Evolutionary conservation across 495 filamentous ascomycete genomes (phyloP).

Genomic region (Aspergillus olivimuriae): DNA sequence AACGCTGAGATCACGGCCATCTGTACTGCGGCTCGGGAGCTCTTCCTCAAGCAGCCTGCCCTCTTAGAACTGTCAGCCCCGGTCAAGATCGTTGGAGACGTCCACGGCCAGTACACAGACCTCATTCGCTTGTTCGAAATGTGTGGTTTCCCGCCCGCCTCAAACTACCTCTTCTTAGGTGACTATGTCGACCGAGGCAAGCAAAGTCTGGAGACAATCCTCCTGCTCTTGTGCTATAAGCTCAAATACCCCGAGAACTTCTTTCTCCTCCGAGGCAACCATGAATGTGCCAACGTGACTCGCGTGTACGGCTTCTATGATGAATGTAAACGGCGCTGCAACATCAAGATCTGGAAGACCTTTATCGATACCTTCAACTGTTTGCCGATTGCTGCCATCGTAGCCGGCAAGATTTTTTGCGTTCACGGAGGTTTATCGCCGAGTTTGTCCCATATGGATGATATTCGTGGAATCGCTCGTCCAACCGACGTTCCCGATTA

Average conservation of each 20-base stretch:
- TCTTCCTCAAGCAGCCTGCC: conserved; percentile 87
- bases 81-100: conserved; percentile 97
- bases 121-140: conserved; percentile 98
- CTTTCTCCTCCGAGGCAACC: conserved; percentile 93
- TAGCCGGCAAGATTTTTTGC: conserved; percentile 98
- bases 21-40: conserved; percentile 77
- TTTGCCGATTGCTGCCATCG: conserved; percentile 91
- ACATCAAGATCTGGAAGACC: conserved; percentile 98
- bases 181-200: conserved; percentile 99
- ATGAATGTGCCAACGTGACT: conserved; percentile 98
- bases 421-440: conserved; percentile 96
- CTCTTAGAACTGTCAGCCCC: conserved; percentile 90
- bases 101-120: conserved; percentile 97
- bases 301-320: conserved; percentile 99
- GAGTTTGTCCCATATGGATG: conserved; percentile 91
- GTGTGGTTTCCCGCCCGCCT: conserved; percentile 92
- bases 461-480: conserved; percentile 91
- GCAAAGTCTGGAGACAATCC: conserved; percentile 93
- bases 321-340: conserved; percentile 95
- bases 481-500: conserved; percentile 98
- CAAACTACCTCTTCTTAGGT: conserved; percentile 94
- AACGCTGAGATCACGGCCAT: conserved; percentile 96
- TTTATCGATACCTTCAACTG: conserved; percentile 98
- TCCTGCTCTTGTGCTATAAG: conserved; percentile 95
- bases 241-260: conserved; percentile 99